Evolutionary conservation across 2,329 filamentous ascomycete species (phyloP), one percentile per base, ranked within the genome.

Genomic region (Hypoxylon sp.): DNA sequence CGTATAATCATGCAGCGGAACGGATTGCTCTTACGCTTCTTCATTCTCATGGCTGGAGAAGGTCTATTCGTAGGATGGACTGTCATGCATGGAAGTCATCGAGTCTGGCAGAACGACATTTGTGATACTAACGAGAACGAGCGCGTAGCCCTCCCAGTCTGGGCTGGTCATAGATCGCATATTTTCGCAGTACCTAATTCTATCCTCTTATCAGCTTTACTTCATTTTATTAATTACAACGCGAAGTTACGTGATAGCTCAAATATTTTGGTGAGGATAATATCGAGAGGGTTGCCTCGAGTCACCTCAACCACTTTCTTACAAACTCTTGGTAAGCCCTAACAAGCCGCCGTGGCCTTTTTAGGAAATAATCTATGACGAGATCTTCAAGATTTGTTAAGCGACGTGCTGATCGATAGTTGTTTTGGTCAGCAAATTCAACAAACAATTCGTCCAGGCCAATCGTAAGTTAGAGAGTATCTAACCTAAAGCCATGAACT

Each of bases 401-500:
- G 21, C 46, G 39, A 29, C 17, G 39, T 39, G 19, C 37, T 21
- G 17, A 32, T 17, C 19, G 21, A 46, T 15, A 17, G 35, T 11
- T 35, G 54, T 56, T 56, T 44, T 44, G 54, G 54, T 35, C 54
- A 56, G 54, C 39, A 17, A 47, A 47, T 32, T 31, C 19, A 13
- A 50, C 27, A 50, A 8, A 39, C 6, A 50, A 48, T 8, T 39
- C 48, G 21, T 58, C 13, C 8, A 50, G 24, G 3, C 44, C 46
- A 58, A 50, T 58, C 24, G n/a, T 15, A 50, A 39, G 27, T 15
- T 4, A 1, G 29, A 58, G 39, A 13, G 21, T 50, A 17, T 8
- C 54, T 15, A n/a, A n/a, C 13, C 39, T 47, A 21, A 17, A 35
- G 29, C 42, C 32, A 48, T 50, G 47, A 6, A 46, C 32, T 15